Evolutionary conservation across 495 filamentous ascomycete species (phyloP), one percentile per base, ranked within the genome.

Genomic region (Emericellopsis terricola): DNA sequence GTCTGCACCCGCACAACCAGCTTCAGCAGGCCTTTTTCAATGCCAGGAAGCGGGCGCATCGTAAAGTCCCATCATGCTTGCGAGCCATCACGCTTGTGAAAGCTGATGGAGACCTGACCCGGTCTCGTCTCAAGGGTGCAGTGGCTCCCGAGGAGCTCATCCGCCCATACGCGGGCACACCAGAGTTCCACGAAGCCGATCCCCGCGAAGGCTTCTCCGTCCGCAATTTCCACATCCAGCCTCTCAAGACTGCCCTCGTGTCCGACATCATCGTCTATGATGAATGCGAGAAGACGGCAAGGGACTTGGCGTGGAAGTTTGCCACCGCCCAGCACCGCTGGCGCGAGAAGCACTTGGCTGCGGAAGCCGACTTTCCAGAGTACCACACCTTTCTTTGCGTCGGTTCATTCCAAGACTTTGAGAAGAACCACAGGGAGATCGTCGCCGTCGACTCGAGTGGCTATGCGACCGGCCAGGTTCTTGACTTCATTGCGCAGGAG

Each of bases 151-250:
- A 79, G 8, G 89, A 96, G 54, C 64, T 94, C 29, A 58, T 97
- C 27, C 53, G 59, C 18, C 45, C 53, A 10, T 6, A 6, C 11
- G 41, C 41, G 13, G 34, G 44, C 8, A 40, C 43, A 3, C 49
- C 57, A 46, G 44, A 78, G 53, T 77, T 94, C 60, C 36, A 81
- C 63, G 62, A 81, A 18, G 64, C 76, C 13, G 89, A 97, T 46
- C 89, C 89, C 2, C 69, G 56, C 18, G 79, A 89, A 39, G 89
- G 89, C 9, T 82, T 82, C 42, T 76, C 68, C 15, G 76, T 82
- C 8, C 73, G 89, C 15, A 96, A 97, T 52, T 97, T 97, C 45
- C 89, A 97, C 46, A 94, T 96, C 28, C 89, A 97, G 48, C 72
- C 82, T 2, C 81, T 78, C 26, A 97, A 97, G 50, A 60, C 81